Percentiles rank a stretch among this genome's conserved stretches.
Evolutionary conservation across 129 eudicot species (phyloP).

Genomic region (Rutidosis leptorrhynchoides): DNA sequence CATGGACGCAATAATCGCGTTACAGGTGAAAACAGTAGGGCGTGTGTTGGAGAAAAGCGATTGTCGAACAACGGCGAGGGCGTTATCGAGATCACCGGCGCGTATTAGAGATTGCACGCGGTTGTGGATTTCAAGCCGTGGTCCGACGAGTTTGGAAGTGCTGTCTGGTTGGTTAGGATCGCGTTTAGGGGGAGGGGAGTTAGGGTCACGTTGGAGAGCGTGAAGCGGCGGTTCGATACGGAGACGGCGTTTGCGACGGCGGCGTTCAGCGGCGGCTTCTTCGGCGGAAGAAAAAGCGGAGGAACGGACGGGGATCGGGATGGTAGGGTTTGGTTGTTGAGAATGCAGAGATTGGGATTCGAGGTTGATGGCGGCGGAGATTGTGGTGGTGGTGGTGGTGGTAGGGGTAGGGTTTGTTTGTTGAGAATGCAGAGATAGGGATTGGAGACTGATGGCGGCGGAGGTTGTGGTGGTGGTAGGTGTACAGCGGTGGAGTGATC

Average conservation of each 20-base stretch:
- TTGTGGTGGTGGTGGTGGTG: slow-evolving; percentile 23
- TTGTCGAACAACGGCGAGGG: slow-evolving; percentile 65
- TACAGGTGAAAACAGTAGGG: slow-evolving; percentile 93
- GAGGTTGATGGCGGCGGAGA: slow-evolving; percentile 17
- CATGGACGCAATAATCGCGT: slow-evolving; percentile 92
- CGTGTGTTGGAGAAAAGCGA: slow-evolving; percentile 60
- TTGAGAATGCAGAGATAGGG: too few species aligned
- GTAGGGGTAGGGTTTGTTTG: too few species aligned
- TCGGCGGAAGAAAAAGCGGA: slow-evolving; percentile 79
- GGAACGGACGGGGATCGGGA: slow-evolving; percentile 34
- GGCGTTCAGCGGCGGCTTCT: slow-evolving; percentile 95
- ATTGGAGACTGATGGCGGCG: slow-evolving; percentile 17
- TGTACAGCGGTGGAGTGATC: slow-evolving; percentile 43
- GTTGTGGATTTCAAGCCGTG: slow-evolving; percentile 76
- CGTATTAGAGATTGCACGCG: slow-evolving; percentile 85
- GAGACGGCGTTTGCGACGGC: slow-evolving; percentile 89
- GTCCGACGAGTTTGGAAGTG: slow-evolving; percentile 68
- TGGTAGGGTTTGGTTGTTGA: slow-evolving; percentile 34
- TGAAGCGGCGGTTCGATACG: slow-evolving; percentile 87
- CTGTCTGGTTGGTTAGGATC: slow-evolving; percentile 68
- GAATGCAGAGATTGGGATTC: slow-evolving; percentile 21
- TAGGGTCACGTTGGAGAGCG: slow-evolving; percentile 75
- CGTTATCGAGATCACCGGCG: slow-evolving; percentile 71
- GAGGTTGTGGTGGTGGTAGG: slow-evolving; percentile 22
- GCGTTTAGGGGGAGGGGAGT: slow-evolving; percentile 49